These are phyloP conservation scores for Sabuloglossum arenarium DNA, from an alignment of 495 filamentous ascomycete species.

Conservation along the genomic window DNA sequence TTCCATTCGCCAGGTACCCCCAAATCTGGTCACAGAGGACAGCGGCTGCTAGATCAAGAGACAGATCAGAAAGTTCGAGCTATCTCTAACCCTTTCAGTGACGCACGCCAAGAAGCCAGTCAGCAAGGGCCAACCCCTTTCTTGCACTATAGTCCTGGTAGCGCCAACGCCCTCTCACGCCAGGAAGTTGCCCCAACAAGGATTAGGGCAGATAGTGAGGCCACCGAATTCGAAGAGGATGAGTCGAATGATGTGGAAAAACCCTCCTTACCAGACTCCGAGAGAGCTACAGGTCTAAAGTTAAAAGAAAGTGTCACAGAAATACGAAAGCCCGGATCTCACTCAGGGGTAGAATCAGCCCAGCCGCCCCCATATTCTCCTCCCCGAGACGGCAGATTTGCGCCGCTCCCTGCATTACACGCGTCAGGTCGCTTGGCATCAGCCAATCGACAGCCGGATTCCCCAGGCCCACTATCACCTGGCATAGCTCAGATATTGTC, in stretches of 20 bases:
- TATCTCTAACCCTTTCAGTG: background rate
- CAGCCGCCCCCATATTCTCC: constrained; percentile 16
- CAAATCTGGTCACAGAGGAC: background rate
- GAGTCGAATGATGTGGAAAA: background rate
- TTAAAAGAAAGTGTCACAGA: background rate
- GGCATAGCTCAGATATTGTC: constrained; percentile 22
- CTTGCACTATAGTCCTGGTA: background rate
- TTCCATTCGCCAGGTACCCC: background rate
- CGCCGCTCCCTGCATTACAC: constrained; percentile 13
- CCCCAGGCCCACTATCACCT: constrained; percentile 21
- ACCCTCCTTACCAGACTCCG: background rate
- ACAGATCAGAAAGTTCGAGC: background rate
- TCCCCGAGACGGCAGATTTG: constrained; percentile 5
- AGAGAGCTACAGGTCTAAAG: background rate
- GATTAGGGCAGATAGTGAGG: background rate
- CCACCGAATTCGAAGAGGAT: background rate
- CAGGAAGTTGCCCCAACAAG: background rate
- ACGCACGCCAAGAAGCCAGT: background rate
- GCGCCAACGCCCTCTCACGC: background rate
- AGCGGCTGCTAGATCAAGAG: background rate
- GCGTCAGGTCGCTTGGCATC: constrained; percentile 10
- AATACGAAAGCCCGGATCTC: background rate
- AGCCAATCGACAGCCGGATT: constrained; percentile 9
- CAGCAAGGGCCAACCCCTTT: background rate
- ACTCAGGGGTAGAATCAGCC: background rate